These are phyloP conservation scores for Tricholoma hemisulphureum DNA, from an alignment of 768 basidiomycete genomes.

Conservation along the genomic window DNA sequence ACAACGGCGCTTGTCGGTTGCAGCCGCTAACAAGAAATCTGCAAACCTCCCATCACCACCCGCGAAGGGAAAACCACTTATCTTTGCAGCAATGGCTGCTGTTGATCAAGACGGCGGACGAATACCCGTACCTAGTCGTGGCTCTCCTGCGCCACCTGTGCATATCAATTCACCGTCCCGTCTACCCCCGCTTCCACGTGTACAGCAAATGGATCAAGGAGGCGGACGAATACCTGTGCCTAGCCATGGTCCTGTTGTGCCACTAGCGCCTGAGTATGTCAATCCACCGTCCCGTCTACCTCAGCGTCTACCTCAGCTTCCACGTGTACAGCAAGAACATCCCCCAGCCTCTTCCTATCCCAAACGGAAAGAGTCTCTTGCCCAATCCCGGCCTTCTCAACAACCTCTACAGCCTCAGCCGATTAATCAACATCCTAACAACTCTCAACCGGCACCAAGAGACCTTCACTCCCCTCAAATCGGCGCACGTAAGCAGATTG, in stretches of 20 bases:
- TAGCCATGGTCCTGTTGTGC: neutral
- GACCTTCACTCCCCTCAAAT: neutral
- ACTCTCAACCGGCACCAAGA: constrained; percentile 7
- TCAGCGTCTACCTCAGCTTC: too few species aligned
- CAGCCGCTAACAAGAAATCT: constrained; percentile 20
- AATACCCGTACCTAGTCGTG: neutral
- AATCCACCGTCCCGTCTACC: neutral
- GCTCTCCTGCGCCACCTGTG: neutral
- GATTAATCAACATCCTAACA: neutral
- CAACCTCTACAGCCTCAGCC: neutral
- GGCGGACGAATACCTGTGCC: constrained; percentile 7
- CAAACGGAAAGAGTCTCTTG: neutral
- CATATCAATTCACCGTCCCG: neutral
- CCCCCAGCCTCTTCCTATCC: neutral
- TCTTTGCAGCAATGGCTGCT: constrained; percentile 59
- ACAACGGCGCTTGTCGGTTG: constrained; percentile 4
- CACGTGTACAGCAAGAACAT: neutral
- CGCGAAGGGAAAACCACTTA: constrained; percentile 53
- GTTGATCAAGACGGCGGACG: constrained; percentile 19
- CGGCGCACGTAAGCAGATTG: neutral
- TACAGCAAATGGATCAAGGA: constrained; percentile 10
- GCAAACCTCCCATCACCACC: constrained; percentile 14
- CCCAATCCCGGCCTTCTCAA: neutral
- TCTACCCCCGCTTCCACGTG: neutral
- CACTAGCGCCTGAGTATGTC: neutral